Conservation (phyloP, 1,284 basidiomycete species). For the Abortiporus biennis region DNA sequence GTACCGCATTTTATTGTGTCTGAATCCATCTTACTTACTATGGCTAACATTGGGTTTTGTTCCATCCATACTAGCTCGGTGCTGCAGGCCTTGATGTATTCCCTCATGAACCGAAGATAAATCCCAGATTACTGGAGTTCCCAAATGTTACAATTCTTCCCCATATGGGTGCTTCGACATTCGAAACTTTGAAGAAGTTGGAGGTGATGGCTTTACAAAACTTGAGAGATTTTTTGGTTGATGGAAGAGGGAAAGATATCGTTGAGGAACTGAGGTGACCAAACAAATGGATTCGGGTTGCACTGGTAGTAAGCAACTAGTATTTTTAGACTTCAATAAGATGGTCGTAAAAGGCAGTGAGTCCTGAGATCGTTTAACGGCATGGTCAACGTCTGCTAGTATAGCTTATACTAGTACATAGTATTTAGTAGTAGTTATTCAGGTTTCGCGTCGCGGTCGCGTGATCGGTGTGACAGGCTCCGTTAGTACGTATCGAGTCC, state of each 20-base stretch:
- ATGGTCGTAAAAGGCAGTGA: too few relatives aligned
- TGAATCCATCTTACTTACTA: background rate
- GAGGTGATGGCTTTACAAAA: constrained; percentile 74
- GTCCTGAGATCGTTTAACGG: too few relatives aligned
- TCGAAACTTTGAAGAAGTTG: constrained; percentile 79
- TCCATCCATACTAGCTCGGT: constrained; percentile 52
- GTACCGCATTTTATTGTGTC: background rate
- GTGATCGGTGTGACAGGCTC: too few relatives aligned
- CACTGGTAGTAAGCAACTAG: too few relatives aligned
- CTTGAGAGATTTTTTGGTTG: constrained; percentile 58
- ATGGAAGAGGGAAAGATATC: constrained; percentile 59
- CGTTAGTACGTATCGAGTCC: too few relatives aligned
- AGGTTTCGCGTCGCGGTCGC: too few relatives aligned
- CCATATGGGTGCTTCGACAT: constrained; percentile 86
- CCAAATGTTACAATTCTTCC: constrained; percentile 82
- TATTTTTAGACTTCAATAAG: too few relatives aligned
- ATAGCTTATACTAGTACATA: too few relatives aligned
- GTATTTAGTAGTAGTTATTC: too few relatives aligned
- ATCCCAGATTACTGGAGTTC: constrained; percentile 74
- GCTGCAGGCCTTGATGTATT: constrained; percentile 88
- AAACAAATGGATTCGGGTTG: too few relatives aligned
- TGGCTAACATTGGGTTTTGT: too few relatives aligned
- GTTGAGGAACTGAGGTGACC: constrained; percentile 51
- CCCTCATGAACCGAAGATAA: constrained; percentile 83
- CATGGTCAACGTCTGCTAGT: too few relatives aligned